Conservation (phyloP, 164 flowering plant genomes). For the Vitis riparia region DNA sequence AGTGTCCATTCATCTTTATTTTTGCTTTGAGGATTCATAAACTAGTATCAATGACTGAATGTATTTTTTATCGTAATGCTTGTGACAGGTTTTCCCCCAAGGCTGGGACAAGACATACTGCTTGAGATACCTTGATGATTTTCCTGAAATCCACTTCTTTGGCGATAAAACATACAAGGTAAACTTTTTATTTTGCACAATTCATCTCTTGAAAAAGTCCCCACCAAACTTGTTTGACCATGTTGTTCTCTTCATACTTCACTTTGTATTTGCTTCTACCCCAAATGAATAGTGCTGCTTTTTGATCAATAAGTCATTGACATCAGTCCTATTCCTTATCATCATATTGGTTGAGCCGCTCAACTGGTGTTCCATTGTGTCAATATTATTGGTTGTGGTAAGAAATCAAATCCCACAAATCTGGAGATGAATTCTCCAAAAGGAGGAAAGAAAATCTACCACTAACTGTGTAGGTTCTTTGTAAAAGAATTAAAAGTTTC, state of each 20-base stretch:
- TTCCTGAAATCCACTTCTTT: slow-evolving; percentile 90
- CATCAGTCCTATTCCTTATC: neutral
- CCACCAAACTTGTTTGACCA: too few relatives aligned
- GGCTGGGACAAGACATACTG: slow-evolving; percentile 99
- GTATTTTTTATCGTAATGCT: slow-evolving; percentile 11
- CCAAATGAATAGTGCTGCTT: too few relatives aligned
- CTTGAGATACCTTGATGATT: slow-evolving; percentile 80
- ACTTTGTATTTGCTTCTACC: too few relatives aligned
- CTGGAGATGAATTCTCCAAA: neutral
- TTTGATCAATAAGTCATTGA: too few relatives aligned
- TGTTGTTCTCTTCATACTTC: neutral
- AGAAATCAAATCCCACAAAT: neutral
- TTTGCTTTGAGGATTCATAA: neutral
- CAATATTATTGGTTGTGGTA: neutral
- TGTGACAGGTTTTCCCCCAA: slow-evolving; percentile 80
- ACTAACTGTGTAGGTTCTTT: too few relatives aligned
- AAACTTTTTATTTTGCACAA: neutral
- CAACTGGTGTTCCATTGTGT: neutral
- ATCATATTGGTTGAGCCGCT: neutral
- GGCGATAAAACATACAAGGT: slow-evolving; percentile 99
- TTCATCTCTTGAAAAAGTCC: neutral
- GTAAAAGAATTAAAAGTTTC: too few relatives aligned
- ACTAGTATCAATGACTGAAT: neutral
- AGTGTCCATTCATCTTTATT: slow-evolving; percentile 24
- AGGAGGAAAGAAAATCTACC: too few relatives aligned